Evolutionary conservation across 1,139 yeast species (phyloP), one percentile per base, ranked within the genome.

Genomic region (Geotrichum carabidarum): DNA sequence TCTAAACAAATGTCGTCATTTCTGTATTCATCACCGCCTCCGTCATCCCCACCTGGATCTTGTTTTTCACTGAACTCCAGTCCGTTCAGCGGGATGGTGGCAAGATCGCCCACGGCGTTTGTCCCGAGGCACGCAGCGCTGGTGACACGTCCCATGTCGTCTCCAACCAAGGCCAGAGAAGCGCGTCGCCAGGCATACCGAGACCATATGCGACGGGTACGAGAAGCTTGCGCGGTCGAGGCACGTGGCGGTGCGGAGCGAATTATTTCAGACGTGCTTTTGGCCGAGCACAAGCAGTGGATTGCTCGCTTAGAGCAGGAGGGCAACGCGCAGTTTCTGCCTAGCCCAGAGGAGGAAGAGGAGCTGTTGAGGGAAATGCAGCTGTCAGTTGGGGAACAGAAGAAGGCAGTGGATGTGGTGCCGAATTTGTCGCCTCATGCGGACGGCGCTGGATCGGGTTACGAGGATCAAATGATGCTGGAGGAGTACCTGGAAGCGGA

Each of bases 161-260:
- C 54, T 12, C 54, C 54, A 4, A 46, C 47, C 4, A 31, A 41
- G 30, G 27, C 50, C 12, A 37, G 54, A 2, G 54, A 51, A 12
- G 32, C 40, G 17, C 44, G 54, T 34, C 37, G 54, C 34, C 50
- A 47, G 41, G 50, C 54, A 5, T 48, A 51, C 31, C 40, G 49
- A 11, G 50, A 47, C 6, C 54, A 46, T 17, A 38, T 51, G 42
- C 40, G 37, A 27, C 31, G 40, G 2, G 48, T 42, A 22, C 41
- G 54, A 8, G 42, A 38, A 14, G 37, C 36, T 18, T 36, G 43
- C n/a, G 50, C 47, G 11, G n/a, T 51, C 38, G 18, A 36, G 18
- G 50, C 54, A 11, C 46, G 54, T 2, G 54, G 54, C 15, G 54
- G 54, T 18, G 37, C 27, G n/a, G 54, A 51, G 17, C 31, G 50